These are phyloP conservation scores for Talaromyces liani DNA, from an alignment of 495 filamentous ascomycete genomes.

Conservation along the genomic window DNA sequence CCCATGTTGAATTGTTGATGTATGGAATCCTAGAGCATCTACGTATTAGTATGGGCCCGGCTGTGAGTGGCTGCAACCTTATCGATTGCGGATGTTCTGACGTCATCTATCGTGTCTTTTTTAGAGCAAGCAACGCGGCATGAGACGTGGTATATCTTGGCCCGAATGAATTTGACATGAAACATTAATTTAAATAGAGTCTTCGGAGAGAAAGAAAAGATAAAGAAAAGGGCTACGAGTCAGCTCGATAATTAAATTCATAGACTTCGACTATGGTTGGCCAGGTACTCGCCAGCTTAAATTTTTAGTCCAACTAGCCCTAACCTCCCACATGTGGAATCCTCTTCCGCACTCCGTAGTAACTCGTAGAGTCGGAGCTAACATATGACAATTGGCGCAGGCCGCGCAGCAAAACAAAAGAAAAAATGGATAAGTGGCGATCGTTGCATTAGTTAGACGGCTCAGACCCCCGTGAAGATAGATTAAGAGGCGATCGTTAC, in stretches of 20 bases:
- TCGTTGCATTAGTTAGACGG: not conserved
- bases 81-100: not conserved
- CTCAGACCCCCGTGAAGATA: not conserved
- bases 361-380: no score
- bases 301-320: not conserved
- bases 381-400: not conserved
- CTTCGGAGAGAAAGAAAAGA: not conserved
- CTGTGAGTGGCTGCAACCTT: not conserved
- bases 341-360: not conserved
- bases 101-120: not conserved
- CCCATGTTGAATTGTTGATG: not conserved
- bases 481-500: not conserved
- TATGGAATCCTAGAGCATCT: not conserved
- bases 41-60: no score
- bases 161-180: no score
- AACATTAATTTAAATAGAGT: not conserved
- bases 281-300: not conserved
- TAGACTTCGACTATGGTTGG: not conserved
- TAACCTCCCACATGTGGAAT: not conserved
- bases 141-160: no score
- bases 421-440: not conserved
- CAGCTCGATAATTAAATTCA: not conserved
- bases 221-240: not conserved
- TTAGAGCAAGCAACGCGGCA: not conserved
- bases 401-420: not conserved